Percentiles rank a stretch among this genome's conserved stretches.
phyloP scores from a whole-genome alignment of 2,329 filamentous ascomycete species.

The Hymenoscyphus occultus region DNA sequence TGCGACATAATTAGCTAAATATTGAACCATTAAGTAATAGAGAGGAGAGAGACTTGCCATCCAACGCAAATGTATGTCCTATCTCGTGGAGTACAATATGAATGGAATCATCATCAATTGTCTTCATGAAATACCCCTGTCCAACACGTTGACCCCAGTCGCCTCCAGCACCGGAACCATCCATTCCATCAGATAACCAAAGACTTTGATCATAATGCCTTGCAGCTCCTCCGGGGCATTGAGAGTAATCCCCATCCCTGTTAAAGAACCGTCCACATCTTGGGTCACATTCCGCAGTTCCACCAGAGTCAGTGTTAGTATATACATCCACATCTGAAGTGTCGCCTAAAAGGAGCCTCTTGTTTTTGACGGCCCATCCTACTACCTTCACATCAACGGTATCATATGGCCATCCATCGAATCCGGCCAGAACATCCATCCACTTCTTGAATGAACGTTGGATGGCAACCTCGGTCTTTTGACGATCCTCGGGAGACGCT shows the following conservation, averaged over 20 bases:
- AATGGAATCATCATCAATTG: constrained; percentile 37
- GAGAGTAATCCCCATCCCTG: constrained; percentile 42
- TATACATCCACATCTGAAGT: background rate
- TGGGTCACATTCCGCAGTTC: constrained; percentile 43
- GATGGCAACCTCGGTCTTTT: constrained; percentile 38
- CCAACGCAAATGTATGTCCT: constrained; percentile 2
- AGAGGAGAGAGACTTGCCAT: constrained; percentile 44
- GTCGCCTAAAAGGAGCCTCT: constrained; percentile 16
- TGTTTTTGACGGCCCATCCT: constrained; percentile 45
- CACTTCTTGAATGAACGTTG: constrained; percentile 41
- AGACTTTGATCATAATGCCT: constrained; percentile 46
- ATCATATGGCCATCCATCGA: constrained; percentile 43
- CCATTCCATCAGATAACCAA: constrained; percentile 47
- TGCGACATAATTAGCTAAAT: background rate
- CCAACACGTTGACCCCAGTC: constrained; percentile 48
- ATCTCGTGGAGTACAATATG: constrained; percentile 44
- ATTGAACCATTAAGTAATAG: constrained; percentile 32
- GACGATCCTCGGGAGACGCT: constrained; percentile 41
- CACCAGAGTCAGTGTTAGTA: constrained; percentile 32
- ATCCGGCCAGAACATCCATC: constrained; percentile 44
- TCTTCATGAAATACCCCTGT: constrained; percentile 43
- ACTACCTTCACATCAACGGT: constrained; percentile 42
- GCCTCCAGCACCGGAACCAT: constrained; percentile 43
- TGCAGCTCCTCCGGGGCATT: constrained; percentile 40
- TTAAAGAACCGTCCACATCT: constrained; percentile 46